phyloP scores from a whole-genome alignment of 768 basidiomycete species.

The Russula sp. region DNA sequence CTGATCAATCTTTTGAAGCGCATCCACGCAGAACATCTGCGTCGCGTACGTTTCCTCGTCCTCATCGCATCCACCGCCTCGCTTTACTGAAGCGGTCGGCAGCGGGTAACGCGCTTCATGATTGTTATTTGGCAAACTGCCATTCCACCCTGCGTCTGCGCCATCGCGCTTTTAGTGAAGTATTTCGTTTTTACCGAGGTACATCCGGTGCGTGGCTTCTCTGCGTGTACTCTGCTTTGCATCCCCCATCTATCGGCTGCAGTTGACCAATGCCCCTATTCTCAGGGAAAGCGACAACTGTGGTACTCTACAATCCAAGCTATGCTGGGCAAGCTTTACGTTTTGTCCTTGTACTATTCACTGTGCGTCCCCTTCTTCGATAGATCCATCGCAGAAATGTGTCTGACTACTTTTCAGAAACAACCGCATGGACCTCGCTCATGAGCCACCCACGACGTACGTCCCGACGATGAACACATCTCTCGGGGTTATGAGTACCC shows the following conservation, averaged over 20 bases:
- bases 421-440: conserved; percentile 13
- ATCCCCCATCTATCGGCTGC: background rate
- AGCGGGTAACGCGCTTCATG: conserved; percentile 14
- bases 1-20: background rate
- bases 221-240: no score
- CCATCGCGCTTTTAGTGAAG: conserved; percentile 9
- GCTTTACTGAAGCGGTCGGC: background rate
- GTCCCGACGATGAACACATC: background rate
- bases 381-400: background rate
- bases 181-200: conserved; percentile 3
- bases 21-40: conserved; percentile 16
- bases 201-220: conserved; percentile 12
- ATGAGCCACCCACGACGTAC: background rate
- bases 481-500: background rate
- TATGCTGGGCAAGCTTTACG: conserved; percentile 18
- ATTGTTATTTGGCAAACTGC: conserved; percentile 11
- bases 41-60: conserved; percentile 6
- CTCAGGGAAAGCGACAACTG: background rate
- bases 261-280: background rate
- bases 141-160: conserved; percentile 11
- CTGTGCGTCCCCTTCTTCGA: background rate
- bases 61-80: background rate
- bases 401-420: conserved; percentile 10
- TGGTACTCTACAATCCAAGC: conserved; percentile 16
- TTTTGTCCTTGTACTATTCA: conserved; percentile 13